Percentiles rank a stretch among this genome's conserved stretches.
Evolutionary conservation across 2,329 filamentous ascomycete species (phyloP).

Genomic region (Venturia carpophila): DNA sequence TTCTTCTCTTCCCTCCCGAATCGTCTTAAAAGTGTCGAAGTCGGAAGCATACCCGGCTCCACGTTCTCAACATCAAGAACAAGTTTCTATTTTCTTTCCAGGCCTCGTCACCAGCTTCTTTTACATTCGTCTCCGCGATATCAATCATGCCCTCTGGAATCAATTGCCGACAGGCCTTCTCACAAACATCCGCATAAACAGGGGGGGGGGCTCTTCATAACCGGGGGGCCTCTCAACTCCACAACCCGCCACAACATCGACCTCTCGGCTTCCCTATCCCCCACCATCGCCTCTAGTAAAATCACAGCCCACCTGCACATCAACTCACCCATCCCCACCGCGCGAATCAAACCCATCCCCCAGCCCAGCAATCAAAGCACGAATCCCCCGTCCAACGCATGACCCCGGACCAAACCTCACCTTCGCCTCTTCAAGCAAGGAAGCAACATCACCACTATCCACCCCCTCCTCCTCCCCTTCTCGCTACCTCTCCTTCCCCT

Average conservation of each 20-base stretch:
- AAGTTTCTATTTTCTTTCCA: too few relatives aligned
- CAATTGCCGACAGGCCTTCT: too few relatives aligned
- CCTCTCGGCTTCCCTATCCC: not conserved
- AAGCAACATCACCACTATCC: not conserved
- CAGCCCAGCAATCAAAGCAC: not conserved
- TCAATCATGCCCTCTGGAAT: too few relatives aligned
- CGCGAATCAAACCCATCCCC: not conserved
- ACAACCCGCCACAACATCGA: not conserved
- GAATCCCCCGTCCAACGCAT: not conserved
- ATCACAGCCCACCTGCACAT: not conserved
- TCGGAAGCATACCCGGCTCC: too few relatives aligned
- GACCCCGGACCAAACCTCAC: not conserved
- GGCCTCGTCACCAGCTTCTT: too few relatives aligned
- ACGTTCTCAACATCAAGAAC: too few relatives aligned
- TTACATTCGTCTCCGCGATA: too few relatives aligned
- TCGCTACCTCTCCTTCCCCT: not conserved
- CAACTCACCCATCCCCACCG: too few relatives aligned
- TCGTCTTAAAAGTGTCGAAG: too few relatives aligned
- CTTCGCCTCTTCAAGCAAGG: not conserved
- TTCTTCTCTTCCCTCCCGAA: too few relatives aligned
- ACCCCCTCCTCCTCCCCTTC: not conserved
- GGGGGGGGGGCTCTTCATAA: not conserved
- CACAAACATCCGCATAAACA: not conserved
- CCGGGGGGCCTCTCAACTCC: not conserved
- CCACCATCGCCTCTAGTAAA: not conserved